Conservation (phyloP, 202 grass and related monocot species). For the Schoenoplectus triqueter region DNA sequence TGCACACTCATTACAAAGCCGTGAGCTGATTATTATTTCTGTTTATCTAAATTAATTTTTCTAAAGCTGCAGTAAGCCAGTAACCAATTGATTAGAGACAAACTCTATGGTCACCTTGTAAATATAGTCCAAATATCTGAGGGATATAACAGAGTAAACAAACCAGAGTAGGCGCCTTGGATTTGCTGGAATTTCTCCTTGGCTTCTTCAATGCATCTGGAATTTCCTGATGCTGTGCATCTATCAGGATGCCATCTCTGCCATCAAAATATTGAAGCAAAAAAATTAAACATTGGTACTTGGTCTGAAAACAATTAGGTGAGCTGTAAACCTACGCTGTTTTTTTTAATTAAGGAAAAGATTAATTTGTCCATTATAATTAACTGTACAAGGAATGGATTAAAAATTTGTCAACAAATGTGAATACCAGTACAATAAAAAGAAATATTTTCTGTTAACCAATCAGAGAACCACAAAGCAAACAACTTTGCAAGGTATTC, state of each 20-base stretch:
- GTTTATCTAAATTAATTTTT: neutral
- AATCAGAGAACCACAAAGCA: neutral
- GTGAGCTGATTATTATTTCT: constrained; percentile 19
- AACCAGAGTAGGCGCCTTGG: constrained; percentile 86
- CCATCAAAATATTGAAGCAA: constrained; percentile 12
- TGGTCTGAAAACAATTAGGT: constrained; percentile 24
- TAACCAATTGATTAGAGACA: constrained; percentile 25
- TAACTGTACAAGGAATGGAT: constrained; percentile 10
- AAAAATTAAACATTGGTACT: neutral
- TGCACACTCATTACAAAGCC: constrained; percentile 48
- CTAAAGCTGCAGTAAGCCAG: neutral
- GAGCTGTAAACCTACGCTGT: neutral
- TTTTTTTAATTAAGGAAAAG: neutral
- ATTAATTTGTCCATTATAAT: constrained; percentile 16
- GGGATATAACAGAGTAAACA: constrained; percentile 18
- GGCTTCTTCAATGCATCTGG: constrained; percentile 61
- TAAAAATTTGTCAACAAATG: neutral
- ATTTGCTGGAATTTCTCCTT: constrained; percentile 98
- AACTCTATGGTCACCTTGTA: constrained; percentile 25
- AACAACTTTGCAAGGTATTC: constrained; percentile 2
- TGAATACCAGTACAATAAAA: neutral
- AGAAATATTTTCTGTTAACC: neutral
- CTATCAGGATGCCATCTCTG: constrained; percentile 96
- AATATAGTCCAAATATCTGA: neutral
- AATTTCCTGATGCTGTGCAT: constrained; percentile 64